phyloP scores from a whole-genome alignment of 139 green algal genomes.

The Auxenochlorella protothecoides region DNA sequence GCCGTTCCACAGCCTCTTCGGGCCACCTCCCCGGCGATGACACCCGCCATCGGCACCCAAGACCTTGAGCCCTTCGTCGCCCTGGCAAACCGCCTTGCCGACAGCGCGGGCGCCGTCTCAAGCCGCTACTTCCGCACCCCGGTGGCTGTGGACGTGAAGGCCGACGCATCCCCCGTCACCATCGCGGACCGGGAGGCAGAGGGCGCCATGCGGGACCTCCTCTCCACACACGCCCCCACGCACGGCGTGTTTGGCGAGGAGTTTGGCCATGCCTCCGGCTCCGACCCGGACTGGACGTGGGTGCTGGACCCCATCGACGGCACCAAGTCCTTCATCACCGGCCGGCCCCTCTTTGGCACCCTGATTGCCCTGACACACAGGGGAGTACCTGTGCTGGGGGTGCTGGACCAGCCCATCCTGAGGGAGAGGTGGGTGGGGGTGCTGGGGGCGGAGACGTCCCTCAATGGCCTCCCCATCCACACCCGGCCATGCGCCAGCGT shows the following conservation, averaged over 20 bases:
- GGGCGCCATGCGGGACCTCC: constrained; percentile 54
- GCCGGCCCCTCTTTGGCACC: constrained; percentile 95
- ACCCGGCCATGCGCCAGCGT: constrained; percentile 30
- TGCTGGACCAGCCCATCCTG: constrained; percentile 92
- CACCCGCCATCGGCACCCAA: no score
- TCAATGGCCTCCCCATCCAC: constrained; percentile 72
- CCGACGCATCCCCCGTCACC: constrained; percentile 70
- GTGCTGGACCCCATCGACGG: constrained; percentile 98
- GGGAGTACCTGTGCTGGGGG: constrained; percentile 79
- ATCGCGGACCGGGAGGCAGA: constrained; percentile 74
- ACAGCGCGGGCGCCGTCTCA: constrained; percentile 1
- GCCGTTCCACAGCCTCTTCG: no score
- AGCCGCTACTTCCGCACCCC: constrained; percentile 59
- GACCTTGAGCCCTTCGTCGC: no score
- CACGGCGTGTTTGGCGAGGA: constrained; percentile 90
- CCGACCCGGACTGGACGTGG: constrained; percentile 61
- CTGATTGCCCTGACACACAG: constrained; percentile 83
- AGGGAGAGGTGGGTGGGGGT: constrained; percentile 88
- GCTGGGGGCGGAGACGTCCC: constrained; percentile 55
- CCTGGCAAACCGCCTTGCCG: neutral
- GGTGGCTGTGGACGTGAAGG: constrained; percentile 69
- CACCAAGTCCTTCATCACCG: constrained; percentile 99
- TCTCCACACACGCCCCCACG: constrained; percentile 44
- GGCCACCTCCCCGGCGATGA: no score
- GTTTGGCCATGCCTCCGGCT: constrained; percentile 45